Base-by-base conservation (phyloP, 1,284 basidiomycete species). In the Leccinum fallax region DNA sequence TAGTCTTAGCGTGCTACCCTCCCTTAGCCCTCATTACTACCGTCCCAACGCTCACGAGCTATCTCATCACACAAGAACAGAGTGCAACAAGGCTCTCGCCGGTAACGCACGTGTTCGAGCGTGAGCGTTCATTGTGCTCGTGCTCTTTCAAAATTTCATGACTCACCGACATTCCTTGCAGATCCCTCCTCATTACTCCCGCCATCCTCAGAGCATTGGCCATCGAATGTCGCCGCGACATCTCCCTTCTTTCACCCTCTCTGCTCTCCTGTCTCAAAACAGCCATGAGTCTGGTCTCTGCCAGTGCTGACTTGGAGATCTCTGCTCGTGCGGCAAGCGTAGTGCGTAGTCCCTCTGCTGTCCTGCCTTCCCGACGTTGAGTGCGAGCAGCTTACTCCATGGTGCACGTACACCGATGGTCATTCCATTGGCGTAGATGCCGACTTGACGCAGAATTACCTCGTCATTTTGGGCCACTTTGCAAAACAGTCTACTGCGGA, bases 1-100 rank as follows among this genome's bases (percentile, higher is more conserved):
- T 97, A 64, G 86, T 98, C 72, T 85, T 88, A 62, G 90, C 93
- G 60, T 98, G 95, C 78, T 98, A 97, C 77, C 97, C 97, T 6
- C 85, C 91, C 60, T 92, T 95, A 67, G 84, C 89, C 9, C 83
- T 97, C 52, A 78, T 89, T 54, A 86, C 89, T 32, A 89, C 76
- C 85, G 85, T 49, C 94, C 95, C 2, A 92, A 95, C 66, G 85
- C 90, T 0, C 95, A 97, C 75, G 95, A 98, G 72, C 83, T 98
- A 36, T 94, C 93, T 59, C 88, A 92, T 53, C 84, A 92, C 65
- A 83, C 92, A 2, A 82, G 78, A 60, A 74, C 81, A 55, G 94
- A 97, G 71, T 85, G 86, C 62, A 77, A 77, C 66, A 92, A 87
- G 72, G 87, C 88, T 2, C 85, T 83, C 64, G 82, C 81, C 38